Conservation (phyloP, 2,329 filamentous ascomycete genomes). For the Fusarium sublunatum region DNA sequence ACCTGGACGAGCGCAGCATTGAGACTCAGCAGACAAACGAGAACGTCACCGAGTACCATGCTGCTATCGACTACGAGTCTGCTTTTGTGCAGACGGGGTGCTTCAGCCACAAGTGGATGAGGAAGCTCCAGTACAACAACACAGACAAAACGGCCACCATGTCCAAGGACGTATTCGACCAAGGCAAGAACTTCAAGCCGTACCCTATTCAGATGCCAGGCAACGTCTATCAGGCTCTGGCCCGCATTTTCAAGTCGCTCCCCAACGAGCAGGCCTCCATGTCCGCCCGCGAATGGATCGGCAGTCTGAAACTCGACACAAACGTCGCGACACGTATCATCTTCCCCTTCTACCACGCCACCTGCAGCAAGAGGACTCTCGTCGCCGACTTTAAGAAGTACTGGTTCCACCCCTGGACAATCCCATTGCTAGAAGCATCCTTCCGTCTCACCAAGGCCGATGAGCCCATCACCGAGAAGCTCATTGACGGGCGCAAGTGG, state of each 20-base stretch:
- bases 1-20: neutral
- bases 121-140: conserved; percentile 29
- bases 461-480: conserved; percentile 41
- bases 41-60: conserved; percentile 31
- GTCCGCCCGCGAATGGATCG: conserved; percentile 30
- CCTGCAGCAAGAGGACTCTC: conserved; percentile 51
- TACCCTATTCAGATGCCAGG: conserved; percentile 28
- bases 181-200: conserved; percentile 23
- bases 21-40: conserved; percentile 26
- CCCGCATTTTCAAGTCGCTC: conserved; percentile 21
- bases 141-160: conserved; percentile 20
- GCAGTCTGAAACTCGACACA: conserved; percentile 19
- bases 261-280: conserved; percentile 7
- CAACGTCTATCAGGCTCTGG: conserved; percentile 23
- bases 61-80: conserved; percentile 34
- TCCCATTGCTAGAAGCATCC: conserved; percentile 47
- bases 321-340: conserved; percentile 50
- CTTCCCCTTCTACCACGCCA: conserved; percentile 55
- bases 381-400: conserved; percentile 49
- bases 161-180: conserved; percentile 22
- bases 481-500: conserved; percentile 51
- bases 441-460: conserved; percentile 41
- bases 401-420: conserved; percentile 54
- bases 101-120: conserved; percentile 28
- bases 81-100: conserved; percentile 33